These are phyloP conservation scores for Apiotrichum laibachii DNA, from an alignment of 1,284 basidiomycete genomes.

Conservation along the genomic window DNA sequence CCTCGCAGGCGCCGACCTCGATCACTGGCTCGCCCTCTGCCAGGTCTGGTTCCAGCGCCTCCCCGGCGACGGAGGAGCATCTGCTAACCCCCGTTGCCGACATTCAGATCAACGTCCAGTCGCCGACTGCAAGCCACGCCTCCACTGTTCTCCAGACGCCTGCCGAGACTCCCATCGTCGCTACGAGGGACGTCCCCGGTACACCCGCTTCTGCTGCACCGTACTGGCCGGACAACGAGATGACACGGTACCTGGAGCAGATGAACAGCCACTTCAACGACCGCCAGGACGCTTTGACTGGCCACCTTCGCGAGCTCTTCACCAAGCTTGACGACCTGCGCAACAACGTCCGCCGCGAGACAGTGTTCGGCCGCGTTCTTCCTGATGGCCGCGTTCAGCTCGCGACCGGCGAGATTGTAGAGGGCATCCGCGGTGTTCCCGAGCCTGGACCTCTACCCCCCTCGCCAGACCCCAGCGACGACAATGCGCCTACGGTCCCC, in stretches of 20 bases:
- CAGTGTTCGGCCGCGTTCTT: constrained; percentile 38
- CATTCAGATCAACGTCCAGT: constrained; percentile 9
- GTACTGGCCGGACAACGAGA: constrained; percentile 23
- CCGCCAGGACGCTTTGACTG: constrained; percentile 29
- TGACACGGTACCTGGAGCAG: constrained; percentile 47
- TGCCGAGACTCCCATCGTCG: background rate
- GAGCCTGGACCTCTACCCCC: constrained; percentile 6
- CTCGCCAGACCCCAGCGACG: constrained; percentile 3
- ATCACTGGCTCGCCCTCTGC: background rate
- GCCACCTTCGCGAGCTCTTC: constrained; percentile 42
- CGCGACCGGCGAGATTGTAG: constrained; percentile 46
- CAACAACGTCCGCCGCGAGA: constrained; percentile 40
- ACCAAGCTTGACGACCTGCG: constrained; percentile 42
- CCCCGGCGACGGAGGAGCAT: background rate
- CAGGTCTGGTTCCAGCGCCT: background rate
- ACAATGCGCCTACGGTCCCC: constrained; percentile 25
- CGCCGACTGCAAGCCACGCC: background rate
- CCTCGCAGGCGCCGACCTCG: too few relatives aligned
- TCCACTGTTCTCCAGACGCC: background rate
- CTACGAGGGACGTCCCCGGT: background rate
- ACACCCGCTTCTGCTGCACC: background rate
- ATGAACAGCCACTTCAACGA: constrained; percentile 47
- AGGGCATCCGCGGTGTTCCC: constrained; percentile 43
- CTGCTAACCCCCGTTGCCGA: background rate
- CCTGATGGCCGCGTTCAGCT: constrained; percentile 46